Conservation (phyloP, 1,139 yeast genomes). For the Taphrina confusa region DNA sequence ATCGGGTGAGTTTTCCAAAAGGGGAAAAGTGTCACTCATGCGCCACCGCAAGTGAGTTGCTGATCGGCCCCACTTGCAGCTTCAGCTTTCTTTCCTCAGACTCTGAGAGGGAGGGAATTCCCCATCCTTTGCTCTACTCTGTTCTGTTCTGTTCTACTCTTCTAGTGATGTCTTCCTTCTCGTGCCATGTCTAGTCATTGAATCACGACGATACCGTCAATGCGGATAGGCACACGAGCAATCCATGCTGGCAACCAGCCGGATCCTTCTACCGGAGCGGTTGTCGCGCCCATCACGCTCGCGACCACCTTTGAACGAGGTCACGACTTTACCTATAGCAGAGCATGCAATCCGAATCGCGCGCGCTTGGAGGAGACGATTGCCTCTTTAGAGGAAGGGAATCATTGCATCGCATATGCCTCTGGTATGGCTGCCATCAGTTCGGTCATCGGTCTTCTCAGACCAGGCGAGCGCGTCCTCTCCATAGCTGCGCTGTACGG, state of each 20-base stretch:
- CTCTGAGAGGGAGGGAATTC: no score
- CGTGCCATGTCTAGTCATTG: no score
- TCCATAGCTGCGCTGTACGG: slow-evolving; percentile 83
- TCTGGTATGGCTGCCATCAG: slow-evolving; percentile 90
- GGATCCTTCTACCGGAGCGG: slow-evolving; percentile 80
- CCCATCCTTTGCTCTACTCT: no score
- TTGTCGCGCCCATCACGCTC: slow-evolving; percentile 78
- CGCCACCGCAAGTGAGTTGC: no score
- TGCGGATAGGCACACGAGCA: slow-evolving; percentile 49
- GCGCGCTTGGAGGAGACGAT: slow-evolving; percentile 76
- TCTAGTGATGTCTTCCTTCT: no score
- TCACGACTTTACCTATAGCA: slow-evolving; percentile 76
- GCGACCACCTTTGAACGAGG: slow-evolving; percentile 85
- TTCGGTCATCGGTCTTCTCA: slow-evolving; percentile 69
- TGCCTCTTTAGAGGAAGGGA: slow-evolving; percentile 77
- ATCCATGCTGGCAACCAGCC: slow-evolving; percentile 80
- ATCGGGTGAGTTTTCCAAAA: no score
- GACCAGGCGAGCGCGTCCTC: slow-evolving; percentile 60
- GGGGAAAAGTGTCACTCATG: no score
- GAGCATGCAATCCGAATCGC: slow-evolving; percentile 88
- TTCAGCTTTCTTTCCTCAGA: no score
- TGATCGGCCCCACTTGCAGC: no score
- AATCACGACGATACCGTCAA: no score
- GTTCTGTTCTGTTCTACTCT: no score
- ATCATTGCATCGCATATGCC: slow-evolving; percentile 74